phyloP scores from a whole-genome alignment of 495 filamentous ascomycete genomes.

The Neurospora sp. region DNA sequence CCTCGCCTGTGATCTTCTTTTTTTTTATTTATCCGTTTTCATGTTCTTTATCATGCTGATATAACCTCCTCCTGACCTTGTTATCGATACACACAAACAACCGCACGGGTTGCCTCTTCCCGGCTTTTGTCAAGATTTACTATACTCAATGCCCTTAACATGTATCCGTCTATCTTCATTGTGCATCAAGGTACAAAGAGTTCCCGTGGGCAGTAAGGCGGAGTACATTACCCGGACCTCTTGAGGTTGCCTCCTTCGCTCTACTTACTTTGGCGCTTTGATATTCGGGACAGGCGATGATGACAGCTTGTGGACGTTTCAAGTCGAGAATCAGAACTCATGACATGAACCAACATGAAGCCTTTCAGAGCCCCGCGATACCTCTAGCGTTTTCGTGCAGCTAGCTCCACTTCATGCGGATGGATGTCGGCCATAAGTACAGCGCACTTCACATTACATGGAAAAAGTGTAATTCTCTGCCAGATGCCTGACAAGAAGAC shows the following conservation, averaged over 20 bases:
- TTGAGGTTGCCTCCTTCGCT: not conserved
- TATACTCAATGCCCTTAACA: not conserved
- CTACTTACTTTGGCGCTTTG: not conserved
- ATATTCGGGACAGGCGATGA: not conserved
- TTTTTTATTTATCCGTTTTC: not conserved
- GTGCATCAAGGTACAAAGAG: not conserved
- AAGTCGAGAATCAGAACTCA: not conserved
- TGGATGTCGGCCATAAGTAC: not conserved
- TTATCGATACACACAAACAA: not conserved
- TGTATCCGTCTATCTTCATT: not conserved
- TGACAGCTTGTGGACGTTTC: not conserved
- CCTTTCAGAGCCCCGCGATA: not conserved
- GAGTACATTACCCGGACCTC: not conserved
- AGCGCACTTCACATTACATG: not conserved
- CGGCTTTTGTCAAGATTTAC: not conserved
- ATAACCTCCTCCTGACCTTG: not conserved
- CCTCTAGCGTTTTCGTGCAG: not conserved
- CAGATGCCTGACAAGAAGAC: not conserved
- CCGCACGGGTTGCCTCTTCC: not conserved
- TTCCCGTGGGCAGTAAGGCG: not conserved
- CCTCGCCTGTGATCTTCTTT: not conserved
- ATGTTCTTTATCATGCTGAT: not conserved
- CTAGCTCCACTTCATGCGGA: not conserved
- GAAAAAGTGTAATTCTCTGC: not conserved
- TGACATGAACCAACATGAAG: not conserved